Evolutionary conservation across 495 filamentous ascomycete genomes (phyloP), one percentile per base, ranked within the genome.

Genomic region (Cudoniella acicularis): DNA sequence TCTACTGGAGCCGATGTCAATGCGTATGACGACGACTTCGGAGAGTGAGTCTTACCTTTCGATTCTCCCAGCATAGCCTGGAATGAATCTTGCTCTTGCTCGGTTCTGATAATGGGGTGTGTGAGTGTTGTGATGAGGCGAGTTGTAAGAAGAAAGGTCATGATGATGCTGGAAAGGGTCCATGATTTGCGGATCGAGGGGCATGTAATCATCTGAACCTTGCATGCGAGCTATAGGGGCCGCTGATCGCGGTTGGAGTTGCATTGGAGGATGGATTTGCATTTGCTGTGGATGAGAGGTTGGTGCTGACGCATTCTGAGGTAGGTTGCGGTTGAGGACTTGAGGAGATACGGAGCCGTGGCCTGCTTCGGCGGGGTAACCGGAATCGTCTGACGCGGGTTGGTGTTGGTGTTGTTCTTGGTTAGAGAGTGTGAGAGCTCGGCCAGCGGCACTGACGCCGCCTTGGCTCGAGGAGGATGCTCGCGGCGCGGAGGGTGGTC

Each of bases 1-100:
- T 72, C 77, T 49, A 72, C 69, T 59, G 83, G 75, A 54, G 79
- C 85, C 21, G 93, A 98, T 73, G 81, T 79, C 18, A 84, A 77
- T 27, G 69, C 80, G 50, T 96, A 98, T 71, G 89, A 88, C 26
- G 84, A 87, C 51, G 82, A 81, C 58, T 89, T 89, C 66, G 91
- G 85, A 76, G 91, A 91, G 80, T 87, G 77, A 83, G 90, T 62
- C 21, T 57, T 2, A 2, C 20, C 9, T 64, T 3, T 56, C 67
- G 26, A 55, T 43, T n/a, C n/a, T n/a, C 53, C 55, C 3, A 67
- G 43, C 65, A 67, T 62, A 3, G 57, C 61, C 10, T 67, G 65
- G 23, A 64, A 67, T 16, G 47, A 48, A 42, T 64, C 50, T 10
- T 43, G n/a, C 13, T 55, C 52, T 4, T 57, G 54, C 11, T 64